phyloP scores from a whole-genome alignment of 352 stramenopile species.

The Phytophthora tubulina region DNA sequence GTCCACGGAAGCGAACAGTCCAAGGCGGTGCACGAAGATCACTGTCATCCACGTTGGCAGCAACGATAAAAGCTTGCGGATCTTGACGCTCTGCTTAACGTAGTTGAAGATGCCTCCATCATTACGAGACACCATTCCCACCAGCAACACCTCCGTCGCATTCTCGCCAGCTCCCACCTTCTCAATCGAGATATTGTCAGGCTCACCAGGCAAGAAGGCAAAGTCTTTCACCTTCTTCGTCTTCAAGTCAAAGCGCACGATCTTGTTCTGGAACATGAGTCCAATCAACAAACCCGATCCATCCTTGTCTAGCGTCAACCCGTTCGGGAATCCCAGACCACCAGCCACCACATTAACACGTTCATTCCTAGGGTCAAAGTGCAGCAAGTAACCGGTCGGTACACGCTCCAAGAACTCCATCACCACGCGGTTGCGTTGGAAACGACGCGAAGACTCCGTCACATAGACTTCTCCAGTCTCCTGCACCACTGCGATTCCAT shows the following conservation, averaged over 20 bases:
- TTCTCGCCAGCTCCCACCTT: constrained; percentile 40
- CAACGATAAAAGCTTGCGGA: constrained; percentile 67
- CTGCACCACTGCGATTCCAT: constrained; percentile 52
- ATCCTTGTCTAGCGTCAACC: constrained; percentile 54
- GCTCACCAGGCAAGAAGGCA: constrained; percentile 63
- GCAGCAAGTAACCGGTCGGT: constrained; percentile 59
- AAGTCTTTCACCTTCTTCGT: constrained; percentile 63
- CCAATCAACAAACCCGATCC: constrained; percentile 52
- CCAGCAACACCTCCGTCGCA: constrained; percentile 47
- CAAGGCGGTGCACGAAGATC: constrained; percentile 43
- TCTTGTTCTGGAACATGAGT: constrained; percentile 66
- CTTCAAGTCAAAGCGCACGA: constrained; percentile 58
- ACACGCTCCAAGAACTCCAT: constrained; percentile 61
- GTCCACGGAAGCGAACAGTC: constrained; percentile 59
- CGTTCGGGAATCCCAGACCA: constrained; percentile 58
- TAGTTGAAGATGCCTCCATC: constrained; percentile 44
- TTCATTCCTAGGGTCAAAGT: constrained; percentile 49
- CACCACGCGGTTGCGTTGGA: constrained; percentile 53
- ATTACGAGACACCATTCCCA: constrained; percentile 48
- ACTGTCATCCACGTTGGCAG: constrained; percentile 50
- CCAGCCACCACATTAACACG: constrained; percentile 41
- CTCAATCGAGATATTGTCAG: constrained; percentile 62
- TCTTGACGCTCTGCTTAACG: constrained; percentile 51
- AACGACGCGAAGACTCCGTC: constrained; percentile 64
- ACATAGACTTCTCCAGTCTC: constrained; percentile 62